These are phyloP conservation scores for Ascochyta fabae DNA, from an alignment of 2,329 filamentous ascomycete genomes.

Conservation along the genomic window DNA sequence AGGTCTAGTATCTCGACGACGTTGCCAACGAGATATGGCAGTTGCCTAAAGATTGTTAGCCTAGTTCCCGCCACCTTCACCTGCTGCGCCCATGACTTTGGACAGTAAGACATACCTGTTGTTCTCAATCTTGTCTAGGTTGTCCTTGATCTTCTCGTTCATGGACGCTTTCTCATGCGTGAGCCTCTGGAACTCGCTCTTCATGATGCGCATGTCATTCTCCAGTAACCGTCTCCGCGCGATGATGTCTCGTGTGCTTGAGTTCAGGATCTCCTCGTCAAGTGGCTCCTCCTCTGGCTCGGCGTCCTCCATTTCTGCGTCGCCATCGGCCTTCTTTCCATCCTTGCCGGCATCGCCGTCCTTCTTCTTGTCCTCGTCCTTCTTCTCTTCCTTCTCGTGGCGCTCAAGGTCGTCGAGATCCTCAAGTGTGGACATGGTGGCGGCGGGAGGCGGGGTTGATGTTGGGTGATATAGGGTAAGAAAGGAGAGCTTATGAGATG, in stretches of 20 bases:
- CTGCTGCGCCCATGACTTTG: neutral
- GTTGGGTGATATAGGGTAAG: neutral
- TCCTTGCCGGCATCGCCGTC: conserved; percentile 61
- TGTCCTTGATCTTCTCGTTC: conserved; percentile 99
- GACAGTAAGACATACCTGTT: conserved; percentile 72
- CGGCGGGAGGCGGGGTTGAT: conserved; percentile 26
- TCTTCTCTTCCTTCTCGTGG: conserved; percentile 75
- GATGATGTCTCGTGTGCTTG: conserved; percentile 93
- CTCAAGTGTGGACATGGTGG: conserved; percentile 84
- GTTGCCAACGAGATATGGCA: conserved; percentile 97
- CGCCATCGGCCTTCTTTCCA: conserved; percentile 68
- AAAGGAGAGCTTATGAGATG: neutral
- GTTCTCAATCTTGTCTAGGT: conserved; percentile 98
- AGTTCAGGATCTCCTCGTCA: conserved; percentile 89
- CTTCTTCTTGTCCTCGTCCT: conserved; percentile 60
- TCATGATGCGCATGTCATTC: conserved; percentile 98
- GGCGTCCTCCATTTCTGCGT: conserved; percentile 91
- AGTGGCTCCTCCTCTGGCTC: conserved; percentile 73
- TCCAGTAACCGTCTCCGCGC: conserved; percentile 90
- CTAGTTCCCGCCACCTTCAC: conserved; percentile 2
- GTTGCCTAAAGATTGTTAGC: conserved; percentile 68
- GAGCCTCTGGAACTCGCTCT: conserved; percentile 92
- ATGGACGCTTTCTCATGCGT: conserved; percentile 95
- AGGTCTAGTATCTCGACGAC: conserved; percentile 97
- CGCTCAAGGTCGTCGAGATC: conserved; percentile 89